Conservation (phyloP, 2,329 filamentous ascomycete species). For the Pseudopithomyces chartarum region DNA sequence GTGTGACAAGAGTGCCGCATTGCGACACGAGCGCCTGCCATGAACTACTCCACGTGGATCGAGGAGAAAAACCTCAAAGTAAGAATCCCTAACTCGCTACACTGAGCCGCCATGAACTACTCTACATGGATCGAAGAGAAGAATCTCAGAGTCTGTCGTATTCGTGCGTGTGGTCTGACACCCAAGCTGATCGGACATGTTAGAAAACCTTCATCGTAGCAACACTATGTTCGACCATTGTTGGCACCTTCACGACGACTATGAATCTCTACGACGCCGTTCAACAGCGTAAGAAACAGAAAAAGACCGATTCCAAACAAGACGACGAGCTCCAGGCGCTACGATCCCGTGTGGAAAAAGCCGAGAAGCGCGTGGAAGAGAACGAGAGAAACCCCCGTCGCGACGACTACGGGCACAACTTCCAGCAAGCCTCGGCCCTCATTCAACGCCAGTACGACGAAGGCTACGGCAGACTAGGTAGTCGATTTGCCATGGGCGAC, state of each 20-base stretch:
- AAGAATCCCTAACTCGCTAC: slow-evolving; percentile 6
- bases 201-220: slow-evolving; percentile 54
- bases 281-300: slow-evolving; percentile 41
- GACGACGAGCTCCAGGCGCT: slow-evolving; percentile 42
- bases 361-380: slow-evolving; percentile 26
- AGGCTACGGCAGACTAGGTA: slow-evolving; percentile 42
- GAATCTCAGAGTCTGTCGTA: background rate
- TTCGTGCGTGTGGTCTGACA: background rate
- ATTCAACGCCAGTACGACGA: slow-evolving; percentile 46
- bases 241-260: slow-evolving; percentile 52
- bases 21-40: slow-evolving; percentile 14
- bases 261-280: slow-evolving; percentile 51
- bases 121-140: background rate
- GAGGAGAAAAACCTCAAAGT: slow-evolving; percentile 53
- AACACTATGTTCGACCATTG: slow-evolving; percentile 50
- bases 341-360: slow-evolving; percentile 35
- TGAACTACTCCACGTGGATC: slow-evolving; percentile 53
- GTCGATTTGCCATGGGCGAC: slow-evolving; percentile 46
- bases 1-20: background rate
- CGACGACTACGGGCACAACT: slow-evolving; percentile 39
- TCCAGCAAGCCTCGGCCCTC: slow-evolving; percentile 39
- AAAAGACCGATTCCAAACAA: slow-evolving; percentile 43
- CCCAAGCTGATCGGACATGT: background rate
- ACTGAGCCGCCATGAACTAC: background rate
- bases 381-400: slow-evolving; percentile 31